Evolutionary conservation across 768 basidiomycete species (phyloP).

Genomic region (Hygrophorus russula): DNA sequence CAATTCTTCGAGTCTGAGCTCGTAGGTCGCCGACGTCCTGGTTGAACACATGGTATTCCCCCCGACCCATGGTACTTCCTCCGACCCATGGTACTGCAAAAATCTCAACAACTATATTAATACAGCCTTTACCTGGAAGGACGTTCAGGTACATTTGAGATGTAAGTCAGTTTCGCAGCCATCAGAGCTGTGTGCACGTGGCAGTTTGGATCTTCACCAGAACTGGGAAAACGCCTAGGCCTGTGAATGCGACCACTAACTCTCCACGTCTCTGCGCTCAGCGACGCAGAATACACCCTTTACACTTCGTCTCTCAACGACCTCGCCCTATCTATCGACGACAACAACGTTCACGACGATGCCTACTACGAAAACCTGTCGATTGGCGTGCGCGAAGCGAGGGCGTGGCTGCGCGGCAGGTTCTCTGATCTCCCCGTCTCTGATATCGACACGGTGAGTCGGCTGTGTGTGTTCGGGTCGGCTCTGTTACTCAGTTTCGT

Average conservation of each 20-base stretch:
- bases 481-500: conserved; percentile 3
- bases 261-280: conserved; percentile 69
- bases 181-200: too few relatives aligned
- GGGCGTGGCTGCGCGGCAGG: conserved; percentile 68
- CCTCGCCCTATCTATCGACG: conserved; percentile 27
- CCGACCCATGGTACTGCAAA: too few relatives aligned
- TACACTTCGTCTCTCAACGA: conserved; percentile 55
- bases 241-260: conserved; percentile 44
- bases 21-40: too few relatives aligned
- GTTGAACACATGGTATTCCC: too few relatives aligned
- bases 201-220: too few relatives aligned
- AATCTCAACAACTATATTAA: too few relatives aligned
- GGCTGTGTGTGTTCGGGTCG: conserved; percentile 1
- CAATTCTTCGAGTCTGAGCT: too few relatives aligned
- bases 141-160: too few relatives aligned
- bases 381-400: conserved; percentile 53
- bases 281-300: conserved; percentile 55
- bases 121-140: too few relatives aligned
- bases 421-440: conserved; percentile 41
- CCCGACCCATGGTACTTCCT: too few relatives aligned
- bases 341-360: conserved; percentile 25
- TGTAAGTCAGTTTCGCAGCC: too few relatives aligned
- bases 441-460: conserved; percentile 49
- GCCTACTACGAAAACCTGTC: conserved; percentile 40
- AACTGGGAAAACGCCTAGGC: too few relatives aligned